These are phyloP conservation scores for Colletotrichum theobromicola DNA, from an alignment of 2,329 filamentous ascomycete genomes.

Conservation along the genomic window DNA sequence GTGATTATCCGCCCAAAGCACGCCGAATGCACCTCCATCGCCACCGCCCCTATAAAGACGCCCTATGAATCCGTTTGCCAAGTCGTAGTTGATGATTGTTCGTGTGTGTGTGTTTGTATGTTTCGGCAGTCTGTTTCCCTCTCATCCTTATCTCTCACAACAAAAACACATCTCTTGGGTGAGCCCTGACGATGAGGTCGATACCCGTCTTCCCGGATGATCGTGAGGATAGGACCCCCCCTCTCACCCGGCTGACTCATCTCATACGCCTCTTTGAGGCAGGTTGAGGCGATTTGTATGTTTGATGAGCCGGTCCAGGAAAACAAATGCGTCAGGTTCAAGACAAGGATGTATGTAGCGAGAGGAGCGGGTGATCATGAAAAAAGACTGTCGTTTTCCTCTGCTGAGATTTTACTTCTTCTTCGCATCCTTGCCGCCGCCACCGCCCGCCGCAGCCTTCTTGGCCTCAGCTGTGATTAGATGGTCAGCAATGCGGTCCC, in stretches of 20 bases:
- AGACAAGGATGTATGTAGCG: neutral
- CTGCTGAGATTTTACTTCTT: neutral
- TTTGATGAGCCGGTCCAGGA: neutral
- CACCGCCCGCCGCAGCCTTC: slow-evolving; percentile 42
- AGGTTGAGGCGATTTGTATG: neutral
- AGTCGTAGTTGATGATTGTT: neutral
- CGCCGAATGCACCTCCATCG: neutral
- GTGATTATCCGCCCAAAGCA: neutral
- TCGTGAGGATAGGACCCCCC: neutral
- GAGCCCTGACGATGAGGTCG: neutral
- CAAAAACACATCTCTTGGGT: neutral
- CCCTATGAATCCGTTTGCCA: slow-evolving; percentile 1
- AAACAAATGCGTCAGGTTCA: neutral
- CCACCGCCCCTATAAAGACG: neutral
- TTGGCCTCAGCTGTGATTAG: slow-evolving; percentile 53
- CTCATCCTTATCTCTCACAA: neutral
- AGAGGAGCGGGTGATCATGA: neutral
- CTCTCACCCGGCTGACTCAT: neutral
- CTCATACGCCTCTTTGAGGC: neutral
- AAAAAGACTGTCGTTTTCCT: neutral
- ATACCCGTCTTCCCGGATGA: neutral
- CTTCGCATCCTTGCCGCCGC: slow-evolving; percentile 32
- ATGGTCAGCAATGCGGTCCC: too few species aligned
- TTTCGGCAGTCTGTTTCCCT: neutral
- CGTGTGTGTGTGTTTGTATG: neutral